Percentiles rank a stretch among this genome's conserved stretches.
phyloP scores from a whole-genome alignment of 495 filamentous ascomycete genomes.

The Filosporella fistucella region DNA sequence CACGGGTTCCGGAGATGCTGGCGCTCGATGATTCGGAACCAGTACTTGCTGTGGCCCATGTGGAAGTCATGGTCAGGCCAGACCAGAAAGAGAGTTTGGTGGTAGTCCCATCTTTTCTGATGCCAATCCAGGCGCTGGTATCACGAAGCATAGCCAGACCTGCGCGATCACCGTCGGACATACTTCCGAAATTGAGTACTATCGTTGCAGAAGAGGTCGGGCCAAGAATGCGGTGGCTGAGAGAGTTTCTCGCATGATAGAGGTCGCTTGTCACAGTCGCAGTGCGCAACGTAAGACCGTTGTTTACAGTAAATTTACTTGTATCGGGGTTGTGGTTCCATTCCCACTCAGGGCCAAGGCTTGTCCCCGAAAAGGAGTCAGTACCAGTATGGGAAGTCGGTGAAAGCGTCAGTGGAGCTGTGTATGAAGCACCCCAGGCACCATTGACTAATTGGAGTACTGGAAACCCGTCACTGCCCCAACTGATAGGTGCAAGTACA shows the following conservation, averaged over 20 bases:
- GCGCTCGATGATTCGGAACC: not conserved
- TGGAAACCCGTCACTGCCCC: conserved; percentile 46
- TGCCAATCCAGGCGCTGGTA: conserved; percentile 44
- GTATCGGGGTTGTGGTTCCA: conserved; percentile 60
- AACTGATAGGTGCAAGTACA: conserved; percentile 50
- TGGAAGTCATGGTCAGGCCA: conserved; percentile 22
- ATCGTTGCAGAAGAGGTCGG: conserved; percentile 39
- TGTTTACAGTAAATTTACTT: conserved; percentile 22
- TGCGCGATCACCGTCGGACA: conserved; percentile 47
- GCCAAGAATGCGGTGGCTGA: conserved; percentile 49
- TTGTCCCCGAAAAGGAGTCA: conserved; percentile 35
- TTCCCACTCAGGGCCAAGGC: conserved; percentile 46
- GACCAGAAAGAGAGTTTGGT: conserved; percentile 21
- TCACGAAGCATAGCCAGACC: conserved; percentile 50
- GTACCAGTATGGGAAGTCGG: conserved; percentile 27
- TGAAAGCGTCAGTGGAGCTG: conserved; percentile 30
- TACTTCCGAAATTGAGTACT: conserved; percentile 35
- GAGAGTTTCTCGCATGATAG: conserved; percentile 48
- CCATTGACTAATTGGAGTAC: conserved; percentile 30
- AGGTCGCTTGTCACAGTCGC: conserved; percentile 48
- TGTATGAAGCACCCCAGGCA: conserved; percentile 41
- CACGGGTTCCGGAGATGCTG: not conserved
- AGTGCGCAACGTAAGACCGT: conserved; percentile 35
- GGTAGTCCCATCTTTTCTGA: conserved; percentile 27
- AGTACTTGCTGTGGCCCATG: conserved; percentile 19